Conservation (phyloP, 208 protist species). For the Phytomonas francai region DNA sequence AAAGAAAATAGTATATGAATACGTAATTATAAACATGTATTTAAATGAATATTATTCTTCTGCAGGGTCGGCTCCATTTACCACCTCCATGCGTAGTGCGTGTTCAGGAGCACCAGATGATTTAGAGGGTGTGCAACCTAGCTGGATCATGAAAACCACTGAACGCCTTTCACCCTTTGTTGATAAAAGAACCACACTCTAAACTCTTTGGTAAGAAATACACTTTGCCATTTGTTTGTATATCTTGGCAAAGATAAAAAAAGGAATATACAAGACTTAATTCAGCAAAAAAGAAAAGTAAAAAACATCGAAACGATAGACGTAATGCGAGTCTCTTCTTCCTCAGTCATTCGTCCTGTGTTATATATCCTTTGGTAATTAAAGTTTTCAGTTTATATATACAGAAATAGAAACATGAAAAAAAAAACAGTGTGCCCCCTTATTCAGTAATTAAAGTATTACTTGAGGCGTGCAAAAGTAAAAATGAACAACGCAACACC, state of each 20-base stretch:
- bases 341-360: background rate
- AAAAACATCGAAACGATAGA: background rate
- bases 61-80: too few species aligned
- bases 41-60: too few species aligned
- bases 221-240: too few species aligned
- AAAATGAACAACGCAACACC: constrained; percentile 2
- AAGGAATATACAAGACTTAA: background rate
- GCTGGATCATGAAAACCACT: too few species aligned
- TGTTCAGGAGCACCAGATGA: too few species aligned
- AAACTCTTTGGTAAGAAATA: too few species aligned
- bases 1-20: background rate
- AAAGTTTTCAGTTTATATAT: constrained; percentile 1
- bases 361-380: background rate
- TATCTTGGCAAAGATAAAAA: constrained; percentile 5
- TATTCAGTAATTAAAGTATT: background rate
- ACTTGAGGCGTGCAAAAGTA: constrained; percentile 5
- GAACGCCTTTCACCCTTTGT: too few species aligned
- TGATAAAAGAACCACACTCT: too few species aligned
- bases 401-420: constrained; percentile 3
- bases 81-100: too few species aligned
- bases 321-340: background rate
- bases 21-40: background rate
- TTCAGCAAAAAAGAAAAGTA: constrained; percentile 2
- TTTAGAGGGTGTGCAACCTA: too few species aligned
- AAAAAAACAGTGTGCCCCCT: constrained; percentile 2